phyloP scores from a whole-genome alignment of 306 rosid species.

The Rosa lucieae region DNA sequence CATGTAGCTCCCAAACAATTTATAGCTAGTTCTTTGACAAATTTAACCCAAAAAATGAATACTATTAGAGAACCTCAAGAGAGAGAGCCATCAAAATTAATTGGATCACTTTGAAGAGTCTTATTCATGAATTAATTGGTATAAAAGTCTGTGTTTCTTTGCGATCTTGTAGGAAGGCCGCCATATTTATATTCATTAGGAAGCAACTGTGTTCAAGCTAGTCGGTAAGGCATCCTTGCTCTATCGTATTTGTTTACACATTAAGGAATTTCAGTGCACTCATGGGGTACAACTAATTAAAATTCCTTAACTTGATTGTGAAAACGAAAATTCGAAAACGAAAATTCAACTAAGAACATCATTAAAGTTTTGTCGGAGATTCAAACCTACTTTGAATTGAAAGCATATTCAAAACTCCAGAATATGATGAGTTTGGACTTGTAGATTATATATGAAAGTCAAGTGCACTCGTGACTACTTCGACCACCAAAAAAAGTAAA shows the following conservation, averaged over 20 bases:
- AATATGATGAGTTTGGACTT: neutral
- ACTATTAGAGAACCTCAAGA: too few relatives aligned
- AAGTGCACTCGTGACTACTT: neutral
- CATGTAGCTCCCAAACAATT: too few relatives aligned
- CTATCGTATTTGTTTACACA: neutral
- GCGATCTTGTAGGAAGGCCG: neutral
- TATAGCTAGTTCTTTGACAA: too few relatives aligned
- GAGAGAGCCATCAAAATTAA: too few relatives aligned
- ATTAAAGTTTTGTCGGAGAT: neutral
- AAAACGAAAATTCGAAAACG: neutral
- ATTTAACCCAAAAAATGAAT: too few relatives aligned
- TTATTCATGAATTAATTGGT: neutral
- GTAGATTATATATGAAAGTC: neutral
- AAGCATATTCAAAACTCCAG: neutral
- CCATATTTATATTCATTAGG: neutral
- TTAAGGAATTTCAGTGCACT: neutral
- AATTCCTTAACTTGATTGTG: neutral
- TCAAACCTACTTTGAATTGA: neutral
- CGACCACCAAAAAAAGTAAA: neutral
- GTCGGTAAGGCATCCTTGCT: neutral
- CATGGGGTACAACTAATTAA: neutral
- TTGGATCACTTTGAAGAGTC: neutral
- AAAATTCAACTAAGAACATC: neutral
- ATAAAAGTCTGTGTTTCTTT: neutral
- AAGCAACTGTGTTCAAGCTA: neutral